A percentile compares a stretch with the other conserved stretches of the same genome.
These are phyloP conservation scores for Talaromyces nanjingensis DNA, from an alignment of 495 filamentous ascomycete genomes.

Conservation along the genomic window DNA sequence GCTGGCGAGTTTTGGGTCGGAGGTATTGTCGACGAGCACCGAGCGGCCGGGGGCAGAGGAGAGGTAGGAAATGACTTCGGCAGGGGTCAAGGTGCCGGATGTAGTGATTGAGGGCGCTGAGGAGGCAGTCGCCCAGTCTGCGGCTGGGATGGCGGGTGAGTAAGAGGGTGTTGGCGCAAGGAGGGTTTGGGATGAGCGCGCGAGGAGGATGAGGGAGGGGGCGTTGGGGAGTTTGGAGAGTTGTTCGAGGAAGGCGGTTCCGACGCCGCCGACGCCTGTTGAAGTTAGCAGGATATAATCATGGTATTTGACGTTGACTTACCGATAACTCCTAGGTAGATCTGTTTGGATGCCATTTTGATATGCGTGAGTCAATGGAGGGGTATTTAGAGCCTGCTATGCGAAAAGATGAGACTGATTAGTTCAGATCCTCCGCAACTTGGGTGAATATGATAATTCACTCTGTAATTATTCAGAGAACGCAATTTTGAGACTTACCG, in stretches of 20 bases:
- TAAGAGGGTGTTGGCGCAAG: conserved; percentile 44
- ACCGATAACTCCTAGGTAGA: conserved; percentile 45
- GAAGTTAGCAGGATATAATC: not conserved
- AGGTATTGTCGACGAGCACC: conserved; percentile 91
- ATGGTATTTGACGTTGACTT: conserved; percentile 5
- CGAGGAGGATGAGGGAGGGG: conserved; percentile 70
- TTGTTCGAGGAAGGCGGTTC: conserved; percentile 82
- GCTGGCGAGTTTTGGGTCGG: conserved; percentile 69
- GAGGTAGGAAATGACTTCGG: conserved; percentile 66
- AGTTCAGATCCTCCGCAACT: not conserved
- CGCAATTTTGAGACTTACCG: not conserved
- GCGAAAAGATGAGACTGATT: not conserved
- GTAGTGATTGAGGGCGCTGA: conserved; percentile 48
- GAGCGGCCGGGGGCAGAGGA: conserved; percentile 59
- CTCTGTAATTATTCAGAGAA: not conserved
- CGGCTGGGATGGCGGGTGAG: conserved; percentile 43
- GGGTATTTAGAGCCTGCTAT: not conserved
- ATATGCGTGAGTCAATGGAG: not conserved
- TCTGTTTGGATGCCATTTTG: conserved; percentile 31
- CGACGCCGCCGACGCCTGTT: conserved; percentile 85
- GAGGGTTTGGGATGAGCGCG: conserved; percentile 71
- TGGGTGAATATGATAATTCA: not conserved
- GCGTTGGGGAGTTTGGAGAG: conserved; percentile 56
- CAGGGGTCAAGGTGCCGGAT: conserved; percentile 43
- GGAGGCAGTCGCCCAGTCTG: conserved; percentile 47